phyloP scores from a whole-genome alignment of 345 rosid species.

The Nephelium lappaceum region DNA sequence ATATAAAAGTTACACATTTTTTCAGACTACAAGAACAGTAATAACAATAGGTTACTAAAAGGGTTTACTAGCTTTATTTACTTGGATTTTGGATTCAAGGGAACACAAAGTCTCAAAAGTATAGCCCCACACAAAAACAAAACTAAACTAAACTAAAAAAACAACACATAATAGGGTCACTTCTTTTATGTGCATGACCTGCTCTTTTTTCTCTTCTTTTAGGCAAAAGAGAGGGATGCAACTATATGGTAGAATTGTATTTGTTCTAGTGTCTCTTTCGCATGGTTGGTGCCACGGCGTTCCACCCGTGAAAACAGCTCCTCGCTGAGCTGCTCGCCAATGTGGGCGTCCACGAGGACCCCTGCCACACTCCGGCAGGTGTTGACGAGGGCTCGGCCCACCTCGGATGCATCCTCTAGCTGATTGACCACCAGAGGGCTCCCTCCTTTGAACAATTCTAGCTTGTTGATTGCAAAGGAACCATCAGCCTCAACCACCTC shows the following conservation, averaged over 20 bases:
- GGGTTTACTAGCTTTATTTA: constrained; percentile 7
- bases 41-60: neutral
- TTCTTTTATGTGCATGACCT: neutral
- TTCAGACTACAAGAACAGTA: neutral
- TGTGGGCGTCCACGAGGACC: constrained; percentile 90
- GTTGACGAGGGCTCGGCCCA: constrained; percentile 74
- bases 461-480: constrained; percentile 67
- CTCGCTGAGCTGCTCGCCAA: constrained; percentile 76
- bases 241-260: constrained; percentile 85
- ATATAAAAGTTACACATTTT: neutral
- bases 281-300: constrained; percentile 61
- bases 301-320: constrained; percentile 67
- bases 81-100: constrained; percentile 30
- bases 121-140: constrained; percentile 9
- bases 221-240: constrained; percentile 73
- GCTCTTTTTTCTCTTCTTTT: neutral
- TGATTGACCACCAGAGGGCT: constrained; percentile 82
- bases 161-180: neutral
- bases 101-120: constrained; percentile 21
- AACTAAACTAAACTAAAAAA: constrained; percentile 25
- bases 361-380: constrained; percentile 85
- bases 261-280: constrained; percentile 75
- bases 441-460: constrained; percentile 88
- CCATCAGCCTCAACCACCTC: constrained; percentile 85
- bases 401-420: constrained; percentile 70